A percentile compares a stretch with the other conserved stretches of the same genome.
Evolutionary conservation across 768 basidiomycete species (phyloP).

Genomic region (Fomitopsis serialis): DNA sequence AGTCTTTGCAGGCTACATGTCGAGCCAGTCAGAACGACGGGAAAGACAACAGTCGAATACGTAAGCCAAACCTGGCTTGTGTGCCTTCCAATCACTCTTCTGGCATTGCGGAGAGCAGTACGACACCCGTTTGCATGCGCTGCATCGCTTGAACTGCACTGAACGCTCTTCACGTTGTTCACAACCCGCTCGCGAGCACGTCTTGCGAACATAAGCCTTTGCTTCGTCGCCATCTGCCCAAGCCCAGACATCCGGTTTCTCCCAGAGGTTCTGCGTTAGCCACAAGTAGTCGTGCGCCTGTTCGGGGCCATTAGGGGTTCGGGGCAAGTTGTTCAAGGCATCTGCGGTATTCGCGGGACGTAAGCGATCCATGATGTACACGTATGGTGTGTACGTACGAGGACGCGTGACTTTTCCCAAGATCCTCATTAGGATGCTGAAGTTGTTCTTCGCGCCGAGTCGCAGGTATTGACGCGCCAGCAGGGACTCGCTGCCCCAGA

Average conservation of each 20-base stretch:
- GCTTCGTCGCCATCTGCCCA: slow-evolving; percentile 34
- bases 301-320: slow-evolving; percentile 32
- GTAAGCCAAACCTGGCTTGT: slow-evolving; percentile 16
- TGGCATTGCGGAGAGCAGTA: slow-evolving; percentile 27
- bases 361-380: too few species aligned
- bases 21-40: neutral
- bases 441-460: slow-evolving; percentile 29
- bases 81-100: slow-evolving; percentile 25
- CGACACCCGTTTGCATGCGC: slow-evolving; percentile 29
- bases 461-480: slow-evolving; percentile 35
- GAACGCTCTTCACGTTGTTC: slow-evolving; percentile 25
- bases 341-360: slow-evolving; percentile 12
- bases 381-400: slow-evolving; percentile 20
- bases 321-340: slow-evolving; percentile 24
- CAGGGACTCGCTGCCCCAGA: slow-evolving; percentile 32
- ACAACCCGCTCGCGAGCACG: slow-evolving; percentile 30
- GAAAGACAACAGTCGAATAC: neutral
- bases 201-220: slow-evolving; percentile 27
- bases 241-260: slow-evolving; percentile 35
- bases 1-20: slow-evolving; percentile 8
- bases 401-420: slow-evolving; percentile 32
- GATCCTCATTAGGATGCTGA: slow-evolving; percentile 33
- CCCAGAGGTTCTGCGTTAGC: slow-evolving; percentile 40
- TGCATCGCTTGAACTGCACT: slow-evolving; percentile 36
- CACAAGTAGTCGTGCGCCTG: slow-evolving; percentile 44